phyloP scores from a whole-genome alignment of 78 protist species.

The Guillardia theta region DNA sequence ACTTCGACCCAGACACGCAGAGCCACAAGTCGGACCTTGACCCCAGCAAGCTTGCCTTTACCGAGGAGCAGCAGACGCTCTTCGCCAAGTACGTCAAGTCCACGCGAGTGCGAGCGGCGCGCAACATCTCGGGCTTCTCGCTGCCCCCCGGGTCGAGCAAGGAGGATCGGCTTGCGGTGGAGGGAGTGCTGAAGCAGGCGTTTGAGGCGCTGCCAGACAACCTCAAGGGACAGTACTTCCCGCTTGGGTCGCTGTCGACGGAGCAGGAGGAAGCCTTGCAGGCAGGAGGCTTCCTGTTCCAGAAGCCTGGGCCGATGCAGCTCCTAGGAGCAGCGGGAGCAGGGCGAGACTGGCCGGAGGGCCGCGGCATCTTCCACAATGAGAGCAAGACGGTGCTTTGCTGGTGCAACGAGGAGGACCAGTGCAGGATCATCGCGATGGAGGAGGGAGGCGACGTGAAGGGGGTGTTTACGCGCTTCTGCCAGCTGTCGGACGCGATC shows the following conservation, averaged over 20 bases:
- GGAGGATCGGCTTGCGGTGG: neutral
- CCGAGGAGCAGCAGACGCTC: neutral
- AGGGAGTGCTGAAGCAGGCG: conserved; percentile 1
- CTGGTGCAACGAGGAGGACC: conserved; percentile 53
- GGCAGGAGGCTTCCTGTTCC: neutral
- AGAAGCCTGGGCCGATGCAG: neutral
- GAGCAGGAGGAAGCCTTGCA: neutral
- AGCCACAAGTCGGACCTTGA: neutral
- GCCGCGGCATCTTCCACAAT: conserved; percentile 49
- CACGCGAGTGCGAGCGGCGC: neutral
- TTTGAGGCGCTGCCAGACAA: neutral
- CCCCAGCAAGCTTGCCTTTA: neutral
- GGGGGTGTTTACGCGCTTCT: conserved; percentile 9
- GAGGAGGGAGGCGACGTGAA: conserved; percentile 36
- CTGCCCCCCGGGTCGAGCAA: neutral
- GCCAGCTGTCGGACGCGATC: neutral
- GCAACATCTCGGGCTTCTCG: conserved; percentile 2
- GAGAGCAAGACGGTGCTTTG: conserved; percentile 17
- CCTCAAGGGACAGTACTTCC: neutral
- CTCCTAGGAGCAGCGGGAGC: neutral
- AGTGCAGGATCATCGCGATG: conserved; percentile 41
- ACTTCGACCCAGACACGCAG: neutral
- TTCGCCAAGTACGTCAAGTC: neutral
- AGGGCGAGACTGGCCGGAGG: conserved; percentile 46
- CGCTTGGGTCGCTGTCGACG: neutral